These are phyloP conservation scores for Taxawa tesnikishii DNA, from an alignment of 2,329 filamentous ascomycete species.

Conservation along the genomic window DNA sequence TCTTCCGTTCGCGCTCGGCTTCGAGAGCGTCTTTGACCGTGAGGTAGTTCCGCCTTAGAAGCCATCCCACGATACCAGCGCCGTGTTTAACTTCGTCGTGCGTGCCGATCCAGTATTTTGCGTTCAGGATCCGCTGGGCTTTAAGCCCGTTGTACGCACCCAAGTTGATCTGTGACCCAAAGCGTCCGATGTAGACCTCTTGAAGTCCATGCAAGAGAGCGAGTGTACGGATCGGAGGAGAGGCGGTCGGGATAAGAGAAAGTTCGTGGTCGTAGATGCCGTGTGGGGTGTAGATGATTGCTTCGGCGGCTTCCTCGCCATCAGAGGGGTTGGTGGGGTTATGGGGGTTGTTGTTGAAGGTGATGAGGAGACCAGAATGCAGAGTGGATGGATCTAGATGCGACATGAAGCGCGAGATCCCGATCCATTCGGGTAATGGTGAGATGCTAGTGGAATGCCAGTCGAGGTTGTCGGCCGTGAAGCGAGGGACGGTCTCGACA, in stretches of 20 bases:
- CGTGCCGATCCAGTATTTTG: conserved; percentile 53
- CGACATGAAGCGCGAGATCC: conserved; percentile 45
- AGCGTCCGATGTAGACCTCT: conserved; percentile 38
- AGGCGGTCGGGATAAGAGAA: conserved; percentile 26
- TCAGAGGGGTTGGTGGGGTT: conserved; percentile 12
- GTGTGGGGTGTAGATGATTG: conserved; percentile 53
- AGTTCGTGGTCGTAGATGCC: conserved; percentile 40
- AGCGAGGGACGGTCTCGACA: conserved; percentile 39
- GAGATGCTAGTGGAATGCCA: conserved; percentile 33
- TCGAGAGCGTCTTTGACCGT: conserved; percentile 36
- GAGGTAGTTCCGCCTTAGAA: conserved; percentile 29
- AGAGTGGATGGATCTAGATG: conserved; percentile 43
- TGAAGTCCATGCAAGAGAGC: conserved; percentile 54
- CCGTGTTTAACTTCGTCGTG: conserved; percentile 54
- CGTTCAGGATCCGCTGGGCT: conserved; percentile 38
- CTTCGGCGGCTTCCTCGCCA: conserved; percentile 32
- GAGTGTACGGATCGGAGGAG: conserved; percentile 38
- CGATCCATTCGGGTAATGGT: conserved; percentile 47
- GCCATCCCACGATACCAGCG: conserved; percentile 42
- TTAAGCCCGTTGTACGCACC: conserved; percentile 50
- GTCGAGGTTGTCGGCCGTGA: conserved; percentile 25
- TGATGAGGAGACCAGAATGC: conserved; percentile 49
- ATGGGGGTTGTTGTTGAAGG: conserved; percentile 29
- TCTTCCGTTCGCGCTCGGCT: conserved; percentile 30
- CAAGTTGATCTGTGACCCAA: conserved; percentile 45